Base-by-base conservation (phyloP, 371 early-diverging fungal genomes). In the Funneliformis caledonium region DNA sequence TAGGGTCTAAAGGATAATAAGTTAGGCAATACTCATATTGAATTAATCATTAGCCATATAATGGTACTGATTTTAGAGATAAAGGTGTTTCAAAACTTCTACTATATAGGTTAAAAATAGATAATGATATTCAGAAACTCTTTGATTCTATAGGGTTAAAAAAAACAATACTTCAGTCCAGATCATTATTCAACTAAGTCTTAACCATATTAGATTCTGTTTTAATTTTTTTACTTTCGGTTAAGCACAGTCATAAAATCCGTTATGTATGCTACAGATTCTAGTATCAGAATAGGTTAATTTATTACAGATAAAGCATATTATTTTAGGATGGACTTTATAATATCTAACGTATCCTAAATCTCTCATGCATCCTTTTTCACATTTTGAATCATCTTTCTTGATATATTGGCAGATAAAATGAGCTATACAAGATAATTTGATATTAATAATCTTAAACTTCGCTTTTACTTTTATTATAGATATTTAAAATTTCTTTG, bases 51-150 rank as follows among this genome's bases (percentile, higher is more conserved):
- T 2, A 19, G 59, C 59, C 37, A 74, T 74, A 74, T 74, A 52
- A 74, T n/a, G 33, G 75, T 31, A 2, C 33, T 74, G 59, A 59
- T 74, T 74, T 74, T 74, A 22, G 56, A 74, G 75, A 74, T 74
- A 74, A 60, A 56, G 59, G 75, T 37, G 75, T 9, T 56, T 12
- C 56, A 74, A 6, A 33, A 56, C 75, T 74, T 74, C 56, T n/a
- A 42, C 59, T 12, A 74, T 60, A 74, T 59, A 74, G 11, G 59
- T 31, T 4, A 74, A 60, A 74, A 1, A n/a, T 59, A 74, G 75
- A n/a, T 56, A 56, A 74, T 42, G 19, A 74, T 0, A 22, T 74
- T 10, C 31, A 74, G 26, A 59, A 74, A 59, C 75, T 70, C 8
- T 45, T 70, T 70, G 45, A 70, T 70, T 37, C 47, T 45, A 70